Evolutionary conservation across 176 grass and related monocot species (phyloP), one percentile per base, ranked within the genome.

Genomic region (Carex cristatella): DNA sequence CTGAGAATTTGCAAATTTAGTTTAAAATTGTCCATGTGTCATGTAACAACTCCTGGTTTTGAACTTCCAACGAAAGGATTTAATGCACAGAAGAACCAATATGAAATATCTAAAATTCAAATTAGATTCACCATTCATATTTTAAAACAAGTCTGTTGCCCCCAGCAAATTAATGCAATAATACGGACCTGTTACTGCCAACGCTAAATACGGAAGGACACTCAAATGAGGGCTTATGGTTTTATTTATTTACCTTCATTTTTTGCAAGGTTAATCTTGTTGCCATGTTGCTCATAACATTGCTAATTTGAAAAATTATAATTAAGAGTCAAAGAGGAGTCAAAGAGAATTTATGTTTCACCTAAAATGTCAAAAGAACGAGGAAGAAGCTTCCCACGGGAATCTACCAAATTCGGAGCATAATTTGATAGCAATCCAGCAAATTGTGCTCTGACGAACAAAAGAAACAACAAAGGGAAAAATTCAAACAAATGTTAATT

Each of bases 341-440:
- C 3, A 42, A 49, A 61, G 3, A 12, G 12, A 54, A 32, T 13
- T 80, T 42, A 2, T 32, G 72, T 42, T 84, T 38, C 28, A 98
- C 96, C 91, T 98, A 98, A 85, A 85, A 98, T 88, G 70, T 98
- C 96, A 7, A 88, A 87, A 5, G 96, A 94, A 67, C 93, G 96
- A 79, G 88, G 55, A 87, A 98, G 62, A 81, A 98, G 96, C 87
- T 90, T 98, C 81, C 96, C 96, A 67, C 96, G 93, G 61, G 88
- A 87, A 90, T 98, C 93, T 79, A 98, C 84, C 84, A 94, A 90
- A 89, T 65, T 95, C 27, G 90, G 87, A 87, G 88, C 72, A 79
- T 60, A 98, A 82, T 71, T 89, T 86, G 80, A 90, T 61, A 98
- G 93, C 89, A 98, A 89, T 79, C 86, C 88, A 69, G 88, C 89